Conservation (phyloP, 2,329 filamentous ascomycete genomes). For the Colletotrichum abscissum region DNA sequence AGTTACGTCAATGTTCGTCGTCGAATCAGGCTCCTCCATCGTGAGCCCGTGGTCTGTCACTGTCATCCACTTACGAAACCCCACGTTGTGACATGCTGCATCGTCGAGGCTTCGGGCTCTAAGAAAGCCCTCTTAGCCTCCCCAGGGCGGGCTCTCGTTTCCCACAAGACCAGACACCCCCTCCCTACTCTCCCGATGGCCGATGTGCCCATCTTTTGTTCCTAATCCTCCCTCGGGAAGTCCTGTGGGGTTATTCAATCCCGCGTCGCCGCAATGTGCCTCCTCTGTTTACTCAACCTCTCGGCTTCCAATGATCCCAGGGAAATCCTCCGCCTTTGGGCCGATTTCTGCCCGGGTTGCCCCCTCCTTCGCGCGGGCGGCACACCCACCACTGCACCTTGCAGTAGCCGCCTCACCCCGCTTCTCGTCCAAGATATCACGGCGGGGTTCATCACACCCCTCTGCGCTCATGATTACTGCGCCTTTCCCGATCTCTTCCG, state of each 20-base stretch:
- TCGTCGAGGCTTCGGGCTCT: constrained; percentile 28
- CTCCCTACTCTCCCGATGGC: neutral
- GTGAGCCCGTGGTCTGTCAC: constrained; percentile 26
- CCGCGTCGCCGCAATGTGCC: constrained; percentile 14
- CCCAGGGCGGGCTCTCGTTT: neutral
- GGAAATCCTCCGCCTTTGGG: constrained; percentile 33
- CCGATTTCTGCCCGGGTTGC: constrained; percentile 24
- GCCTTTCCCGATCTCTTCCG: constrained; percentile 32
- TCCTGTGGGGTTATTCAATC: constrained; percentile 23
- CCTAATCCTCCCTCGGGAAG: constrained; percentile 5
- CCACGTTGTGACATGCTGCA: constrained; percentile 34
- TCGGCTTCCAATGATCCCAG: constrained; percentile 23
- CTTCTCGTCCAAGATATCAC: constrained; percentile 32
- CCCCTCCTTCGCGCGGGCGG: constrained; percentile 18
- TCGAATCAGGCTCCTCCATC: constrained; percentile 21
- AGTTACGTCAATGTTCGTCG: neutral
- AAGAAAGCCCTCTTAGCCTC: constrained; percentile 11
- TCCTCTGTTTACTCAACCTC: neutral
- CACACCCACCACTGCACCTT: constrained; percentile 18
- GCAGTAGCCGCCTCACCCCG: constrained; percentile 32
- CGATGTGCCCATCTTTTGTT: neutral
- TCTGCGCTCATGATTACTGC: constrained; percentile 14
- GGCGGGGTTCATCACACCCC: constrained; percentile 30
- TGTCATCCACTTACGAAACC: constrained; percentile 29
- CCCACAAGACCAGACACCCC: too few relatives aligned